Evolutionary conservation across 1,139 yeast genomes (phyloP).

Genomic region (Blastobotrys malaysiensis): DNA sequence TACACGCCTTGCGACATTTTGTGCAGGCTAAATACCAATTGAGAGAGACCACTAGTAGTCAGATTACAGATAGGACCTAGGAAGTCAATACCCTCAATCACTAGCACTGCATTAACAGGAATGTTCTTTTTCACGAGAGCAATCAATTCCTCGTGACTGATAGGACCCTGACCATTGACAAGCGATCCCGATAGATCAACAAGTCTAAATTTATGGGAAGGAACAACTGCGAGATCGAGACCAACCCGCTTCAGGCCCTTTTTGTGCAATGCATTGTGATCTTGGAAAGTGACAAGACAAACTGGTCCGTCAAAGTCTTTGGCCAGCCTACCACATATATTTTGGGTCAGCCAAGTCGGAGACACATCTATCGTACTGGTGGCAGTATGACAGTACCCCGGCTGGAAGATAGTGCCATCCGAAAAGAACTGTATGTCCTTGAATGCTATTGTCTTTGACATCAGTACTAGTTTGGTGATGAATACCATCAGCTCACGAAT

Average conservation of each 20-base stretch:
- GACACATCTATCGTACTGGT: conserved; percentile 58
- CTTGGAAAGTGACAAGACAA: conserved; percentile 18
- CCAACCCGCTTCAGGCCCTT: conserved; percentile 28
- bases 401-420: conserved; percentile 5
- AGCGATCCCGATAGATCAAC: conserved; percentile 32
- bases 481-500: too few species aligned
- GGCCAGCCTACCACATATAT: conserved; percentile 30
- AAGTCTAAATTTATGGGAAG: conserved; percentile 10
- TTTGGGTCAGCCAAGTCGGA: conserved; percentile 58
- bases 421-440: conserved; percentile 10
- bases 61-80: conserved; percentile 25
- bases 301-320: conserved; percentile 6
- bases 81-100: conserved; percentile 36
- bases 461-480: too few species aligned
- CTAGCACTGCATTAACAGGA: conserved; percentile 5
- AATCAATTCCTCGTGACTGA: conserved; percentile 2
- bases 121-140: neutral
- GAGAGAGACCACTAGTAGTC: conserved; percentile 8
- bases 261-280: conserved; percentile 26
- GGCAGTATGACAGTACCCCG: conserved; percentile 38
- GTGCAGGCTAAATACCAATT: conserved; percentile 8
- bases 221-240: conserved; percentile 12
- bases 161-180: conserved; percentile 6
- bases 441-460: conserved; percentile 10
- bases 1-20: conserved; percentile 17